These are phyloP conservation scores for Hanseniaspora gamundiae DNA, from an alignment of 1,139 yeast species.

Conservation along the genomic window DNA sequence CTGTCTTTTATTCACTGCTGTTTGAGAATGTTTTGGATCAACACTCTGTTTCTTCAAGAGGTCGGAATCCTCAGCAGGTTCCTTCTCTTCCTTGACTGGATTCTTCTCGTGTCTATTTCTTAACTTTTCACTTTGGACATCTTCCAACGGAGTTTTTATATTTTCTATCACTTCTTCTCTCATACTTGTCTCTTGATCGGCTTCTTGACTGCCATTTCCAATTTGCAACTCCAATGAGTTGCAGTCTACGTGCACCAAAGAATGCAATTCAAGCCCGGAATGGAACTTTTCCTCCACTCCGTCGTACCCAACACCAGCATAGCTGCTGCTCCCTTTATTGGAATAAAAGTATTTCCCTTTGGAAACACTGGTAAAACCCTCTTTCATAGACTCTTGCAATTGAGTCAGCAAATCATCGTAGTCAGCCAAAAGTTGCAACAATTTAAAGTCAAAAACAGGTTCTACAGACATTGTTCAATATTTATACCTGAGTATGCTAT, in stretches of 20 bases:
- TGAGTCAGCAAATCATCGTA: constrained; percentile 22
- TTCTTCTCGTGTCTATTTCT: not conserved
- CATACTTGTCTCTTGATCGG: constrained; percentile 3
- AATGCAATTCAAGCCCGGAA: not conserved
- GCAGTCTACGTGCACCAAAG: not conserved
- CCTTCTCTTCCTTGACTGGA: too few species aligned
- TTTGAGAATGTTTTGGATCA: not conserved
- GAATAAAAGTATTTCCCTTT: constrained; percentile 18
- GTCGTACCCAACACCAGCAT: not conserved
- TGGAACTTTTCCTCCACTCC: constrained; percentile 1
- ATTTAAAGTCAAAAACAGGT: constrained; percentile 4
- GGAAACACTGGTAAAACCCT: constrained; percentile 19
- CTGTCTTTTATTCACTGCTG: not conserved
- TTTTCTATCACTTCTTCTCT: too few species aligned
- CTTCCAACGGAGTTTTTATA: too few species aligned
- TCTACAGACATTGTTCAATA: not conserved
- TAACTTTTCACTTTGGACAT: not conserved
- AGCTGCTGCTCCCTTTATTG: not conserved
- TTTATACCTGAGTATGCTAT: not conserved
- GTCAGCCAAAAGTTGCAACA: constrained; percentile 13
- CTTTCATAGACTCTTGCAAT: constrained; percentile 14
- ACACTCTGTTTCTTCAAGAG: not conserved
- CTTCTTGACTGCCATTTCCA: constrained; percentile 6
- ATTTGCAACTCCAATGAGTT: not conserved
- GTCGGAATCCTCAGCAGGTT: not conserved